These are phyloP conservation scores for Chloris gayana DNA, from an alignment of 176 grass and related monocot genomes.

Conservation along the genomic window DNA sequence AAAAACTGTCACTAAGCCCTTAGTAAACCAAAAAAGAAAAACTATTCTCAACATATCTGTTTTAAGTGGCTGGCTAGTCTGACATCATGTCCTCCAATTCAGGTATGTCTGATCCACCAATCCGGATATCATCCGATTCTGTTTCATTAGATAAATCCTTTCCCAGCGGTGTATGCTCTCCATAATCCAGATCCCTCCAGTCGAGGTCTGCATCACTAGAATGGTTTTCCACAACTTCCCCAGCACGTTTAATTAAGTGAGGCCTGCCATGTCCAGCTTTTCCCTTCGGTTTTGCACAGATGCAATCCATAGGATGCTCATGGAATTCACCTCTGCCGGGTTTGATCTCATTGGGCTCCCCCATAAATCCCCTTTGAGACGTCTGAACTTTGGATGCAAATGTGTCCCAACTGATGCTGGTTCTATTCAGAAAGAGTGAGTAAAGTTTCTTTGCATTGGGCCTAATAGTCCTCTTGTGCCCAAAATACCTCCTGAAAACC, in stretches of 20 bases:
- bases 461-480: constrained; percentile 94
- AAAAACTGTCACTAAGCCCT: constrained; percentile 13
- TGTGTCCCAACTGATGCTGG: constrained; percentile 74
- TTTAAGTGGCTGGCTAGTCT: constrained; percentile 53
- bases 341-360: constrained; percentile 91
- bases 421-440: constrained; percentile 78
- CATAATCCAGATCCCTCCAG: constrained; percentile 84
- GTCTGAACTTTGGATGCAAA: constrained; percentile 79
- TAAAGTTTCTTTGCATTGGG: constrained; percentile 94
- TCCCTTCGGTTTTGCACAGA: constrained; percentile 61
- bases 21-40: neutral
- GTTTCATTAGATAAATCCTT: constrained; percentile 47
- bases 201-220: constrained; percentile 52
- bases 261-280: constrained; percentile 30
- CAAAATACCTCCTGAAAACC: constrained; percentile 91
- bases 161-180: constrained; percentile 67
- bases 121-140: constrained; percentile 49
- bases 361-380: constrained; percentile 87
- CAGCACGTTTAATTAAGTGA: constrained; percentile 26
- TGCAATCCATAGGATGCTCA: constrained; percentile 82
- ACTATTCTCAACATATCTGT: constrained; percentile 32
- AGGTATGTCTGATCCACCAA: constrained; percentile 52
- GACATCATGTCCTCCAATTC: constrained; percentile 66
- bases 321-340: constrained; percentile 89
- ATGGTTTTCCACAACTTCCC: constrained; percentile 38